Base-by-base conservation (phyloP, 2,329 filamentous ascomycete genomes). In the Fusarium sp. region DNA sequence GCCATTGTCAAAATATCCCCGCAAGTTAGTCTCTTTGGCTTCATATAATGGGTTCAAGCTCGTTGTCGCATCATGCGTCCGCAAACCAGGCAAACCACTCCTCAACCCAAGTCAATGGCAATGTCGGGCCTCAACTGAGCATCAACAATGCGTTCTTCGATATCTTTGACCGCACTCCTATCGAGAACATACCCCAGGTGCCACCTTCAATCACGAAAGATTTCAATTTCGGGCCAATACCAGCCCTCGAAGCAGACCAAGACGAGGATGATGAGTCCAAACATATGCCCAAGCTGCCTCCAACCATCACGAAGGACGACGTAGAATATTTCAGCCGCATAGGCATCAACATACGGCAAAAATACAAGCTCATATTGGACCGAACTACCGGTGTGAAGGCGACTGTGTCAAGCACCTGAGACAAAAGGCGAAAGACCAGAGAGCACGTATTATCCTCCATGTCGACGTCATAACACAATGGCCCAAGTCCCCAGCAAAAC, bases 221-320 rank as follows among this genome's bases (percentile, higher is more conserved):
- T 5, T 59, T 59, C 34, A 14, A 54, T 26, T 46, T 59, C 20
- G 56, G 56, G 11, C 31, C 17, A 13, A 54, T 59, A 15, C 56
- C 42, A 14, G 33, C 49, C 11, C 49, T 54, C 8, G 49, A 59
- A 9, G 49, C 54, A 13, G 56, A 59, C 6, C 33, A 45, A 3
- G 33, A 54, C 13, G 26, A 40, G 2, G 40, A 28, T 5, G 20
- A 10, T 15, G 34, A 34, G 7, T 34, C 22, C 1, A 13, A 42
- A 2, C 17, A 17, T n/a, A 33, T 34, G 5, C 26, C 6, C 3
- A 38, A 15, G 6, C 10, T 11, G 1, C 4, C 26, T 2, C 56
- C 49, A 1, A 13, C 13, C 5, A 59, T 59, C 20, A 24, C 17
- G 14, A 38, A 46, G 34, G 40, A n/a, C 4, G 56, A 59, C 8